phyloP scores from a whole-genome alignment of 176 grass and related monocot species.

The Urochloa ruziziensis region DNA sequence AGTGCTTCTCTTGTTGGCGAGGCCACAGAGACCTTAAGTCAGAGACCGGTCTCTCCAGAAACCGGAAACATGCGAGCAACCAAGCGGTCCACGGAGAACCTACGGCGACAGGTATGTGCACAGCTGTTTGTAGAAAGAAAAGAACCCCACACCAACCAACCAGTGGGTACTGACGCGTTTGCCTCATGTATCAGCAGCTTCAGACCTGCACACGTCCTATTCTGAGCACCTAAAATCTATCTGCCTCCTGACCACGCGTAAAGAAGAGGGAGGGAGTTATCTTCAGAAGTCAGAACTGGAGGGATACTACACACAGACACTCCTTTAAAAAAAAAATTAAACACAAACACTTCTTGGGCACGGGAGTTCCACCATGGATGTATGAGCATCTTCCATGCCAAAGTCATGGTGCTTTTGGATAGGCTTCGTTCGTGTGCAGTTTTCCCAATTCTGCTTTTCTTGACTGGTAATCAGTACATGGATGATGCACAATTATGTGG shows the following conservation, averaged over 20 bases:
- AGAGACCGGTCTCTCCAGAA: background rate
- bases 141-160: background rate
- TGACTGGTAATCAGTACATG: too few species aligned
- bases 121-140: background rate
- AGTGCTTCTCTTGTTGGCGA: too few species aligned
- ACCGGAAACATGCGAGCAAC: background rate
- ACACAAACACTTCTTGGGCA: background rate
- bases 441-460: background rate
- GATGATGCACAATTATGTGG: too few species aligned
- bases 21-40: background rate
- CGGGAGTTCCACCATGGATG: background rate
- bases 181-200: background rate
- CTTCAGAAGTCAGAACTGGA: background rate
- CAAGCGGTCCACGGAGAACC: background rate
- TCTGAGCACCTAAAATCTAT: background rate
- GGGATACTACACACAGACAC: too few species aligned
- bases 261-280: background rate
- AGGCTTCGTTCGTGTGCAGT: background rate
- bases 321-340: too few species aligned
- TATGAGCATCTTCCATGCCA: background rate
- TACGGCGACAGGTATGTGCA: background rate
- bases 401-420: background rate
- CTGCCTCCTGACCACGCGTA: background rate
- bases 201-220: background rate
- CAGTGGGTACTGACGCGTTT: background rate